These are phyloP conservation scores for Fusarium virguliforme DNA, from an alignment of 2,329 filamentous ascomycete genomes.

Conservation along the genomic window DNA sequence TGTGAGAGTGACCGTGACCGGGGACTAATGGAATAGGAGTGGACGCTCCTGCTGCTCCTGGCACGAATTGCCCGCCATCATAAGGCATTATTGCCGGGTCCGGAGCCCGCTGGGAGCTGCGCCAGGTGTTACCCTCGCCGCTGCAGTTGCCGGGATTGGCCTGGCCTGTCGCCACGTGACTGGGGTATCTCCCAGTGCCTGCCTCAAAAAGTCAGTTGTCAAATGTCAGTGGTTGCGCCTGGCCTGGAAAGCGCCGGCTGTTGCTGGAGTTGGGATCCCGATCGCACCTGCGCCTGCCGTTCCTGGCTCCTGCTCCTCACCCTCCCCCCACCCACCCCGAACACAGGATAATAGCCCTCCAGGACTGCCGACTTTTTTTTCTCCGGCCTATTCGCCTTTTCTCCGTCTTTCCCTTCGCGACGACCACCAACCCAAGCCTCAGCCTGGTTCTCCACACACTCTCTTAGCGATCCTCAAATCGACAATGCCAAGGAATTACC, in stretches of 20 bases:
- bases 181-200: constrained; percentile 8
- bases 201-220: constrained; percentile 16
- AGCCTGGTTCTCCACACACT: constrained; percentile 6
- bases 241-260: constrained; percentile 33
- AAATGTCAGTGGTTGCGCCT: constrained; percentile 7
- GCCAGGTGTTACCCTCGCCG: constrained; percentile 38
- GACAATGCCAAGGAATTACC: constrained; percentile 23
- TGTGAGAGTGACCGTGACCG: constrained; percentile 25
- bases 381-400: constrained; percentile 9
- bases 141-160: constrained; percentile 25
- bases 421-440: constrained; percentile 1
- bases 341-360: constrained; percentile 44
- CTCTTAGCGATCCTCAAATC: constrained; percentile 1
- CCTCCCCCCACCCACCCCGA: constrained; percentile 30
- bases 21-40: constrained; percentile 15
- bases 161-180: constrained; percentile 42
- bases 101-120: constrained; percentile 36
- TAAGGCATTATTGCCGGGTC: constrained; percentile 40
- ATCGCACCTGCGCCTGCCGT: constrained; percentile 12
- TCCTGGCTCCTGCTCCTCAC: constrained; percentile 32
- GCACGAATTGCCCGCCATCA: constrained; percentile 34
- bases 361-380: constrained; percentile 25
- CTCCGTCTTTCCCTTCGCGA: constrained; percentile 14
- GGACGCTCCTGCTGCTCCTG: constrained; percentile 17
- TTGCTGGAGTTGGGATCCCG: constrained; percentile 19